These are phyloP conservation scores for Aspergillus japonicus DNA, from an alignment of 2,329 filamentous ascomycete species.

Conservation along the genomic window DNA sequence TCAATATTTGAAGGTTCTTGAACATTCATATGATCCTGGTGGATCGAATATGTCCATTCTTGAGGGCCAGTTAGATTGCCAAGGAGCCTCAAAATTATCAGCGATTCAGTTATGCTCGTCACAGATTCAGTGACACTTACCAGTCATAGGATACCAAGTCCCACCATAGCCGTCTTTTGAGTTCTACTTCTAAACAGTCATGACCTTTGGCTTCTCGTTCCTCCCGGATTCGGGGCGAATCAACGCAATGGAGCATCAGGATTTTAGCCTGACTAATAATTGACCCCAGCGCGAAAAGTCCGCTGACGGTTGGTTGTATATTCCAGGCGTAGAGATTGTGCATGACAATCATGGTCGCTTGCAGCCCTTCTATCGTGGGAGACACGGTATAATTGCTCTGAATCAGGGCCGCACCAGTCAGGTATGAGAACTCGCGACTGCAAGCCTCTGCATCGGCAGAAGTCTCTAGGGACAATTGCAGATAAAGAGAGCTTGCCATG, in stretches of 20 bases:
- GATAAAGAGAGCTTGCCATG: conserved; percentile 30
- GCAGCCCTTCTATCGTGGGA: conserved; percentile 35
- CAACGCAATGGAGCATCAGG: conserved; percentile 38
- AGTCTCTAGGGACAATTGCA: conserved; percentile 23
- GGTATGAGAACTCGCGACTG: conserved; percentile 29
- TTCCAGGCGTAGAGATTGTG: conserved; percentile 31
- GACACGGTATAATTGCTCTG: conserved; percentile 30
- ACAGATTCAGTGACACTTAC: conserved; percentile 21
- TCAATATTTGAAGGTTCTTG: conserved; percentile 44
- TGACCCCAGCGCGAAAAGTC: conserved; percentile 25
- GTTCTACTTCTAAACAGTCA: conserved; percentile 33
- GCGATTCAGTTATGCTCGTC: neutral
- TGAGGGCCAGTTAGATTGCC: conserved; percentile 44
- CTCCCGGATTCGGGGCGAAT: conserved; percentile 23
- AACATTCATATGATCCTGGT: conserved; percentile 44
- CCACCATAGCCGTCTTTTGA: conserved; percentile 47
- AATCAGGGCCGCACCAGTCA: conserved; percentile 33
- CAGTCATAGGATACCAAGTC: conserved; percentile 46
- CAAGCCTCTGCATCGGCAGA: conserved; percentile 21
- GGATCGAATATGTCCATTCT: conserved; percentile 46
- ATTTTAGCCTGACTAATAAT: conserved; percentile 34
- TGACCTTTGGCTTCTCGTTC: conserved; percentile 16
- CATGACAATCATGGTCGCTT: conserved; percentile 32
- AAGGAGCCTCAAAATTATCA: conserved; percentile 33
- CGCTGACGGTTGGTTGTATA: conserved; percentile 22